Conservation (phyloP, 176 grass and related monocot genomes). For the Bolboschoenus planiculmis region DNA sequence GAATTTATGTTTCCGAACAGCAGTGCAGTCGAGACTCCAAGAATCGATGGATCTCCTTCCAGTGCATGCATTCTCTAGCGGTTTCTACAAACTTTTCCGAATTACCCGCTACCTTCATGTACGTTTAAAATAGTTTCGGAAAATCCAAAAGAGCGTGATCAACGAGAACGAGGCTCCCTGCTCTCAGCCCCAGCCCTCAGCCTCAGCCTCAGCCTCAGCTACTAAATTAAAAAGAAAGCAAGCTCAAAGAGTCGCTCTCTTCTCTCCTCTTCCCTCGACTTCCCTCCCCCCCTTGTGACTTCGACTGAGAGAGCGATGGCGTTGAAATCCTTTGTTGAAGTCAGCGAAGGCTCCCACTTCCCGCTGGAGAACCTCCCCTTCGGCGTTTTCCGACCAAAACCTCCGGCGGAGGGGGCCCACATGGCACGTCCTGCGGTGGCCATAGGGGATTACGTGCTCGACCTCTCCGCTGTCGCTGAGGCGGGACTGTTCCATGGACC, state of each 20-base stretch:
- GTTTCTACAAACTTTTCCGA: not conserved
- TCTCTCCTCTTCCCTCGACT: not conserved
- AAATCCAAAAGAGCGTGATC: not conserved
- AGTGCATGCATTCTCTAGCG: not conserved
- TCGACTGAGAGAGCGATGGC: slow-evolving; percentile 22
- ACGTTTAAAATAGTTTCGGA: not conserved
- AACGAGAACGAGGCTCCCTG: no score
- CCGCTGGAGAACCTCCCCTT: slow-evolving; percentile 93
- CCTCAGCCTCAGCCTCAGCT: not conserved
- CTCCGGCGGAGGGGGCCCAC: not conserved
- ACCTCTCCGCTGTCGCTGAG: slow-evolving; percentile 65
- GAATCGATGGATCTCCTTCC: not conserved
- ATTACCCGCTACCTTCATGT: not conserved
- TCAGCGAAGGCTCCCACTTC: slow-evolving; percentile 68
- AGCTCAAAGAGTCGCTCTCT: slow-evolving; percentile 11
- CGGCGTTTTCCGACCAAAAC: slow-evolving; percentile 56
- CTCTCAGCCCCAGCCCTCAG: no score
- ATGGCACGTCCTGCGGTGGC: slow-evolving; percentile 69
- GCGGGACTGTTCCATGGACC: slow-evolving; percentile 84
- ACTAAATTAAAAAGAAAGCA: not conserved
- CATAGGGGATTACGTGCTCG: slow-evolving; percentile 75
- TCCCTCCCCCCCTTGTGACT: no score
- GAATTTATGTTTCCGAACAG: not conserved
- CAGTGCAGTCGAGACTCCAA: not conserved
- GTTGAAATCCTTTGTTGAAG: slow-evolving; percentile 81